Percentiles rank a stretch among this genome's conserved stretches.
Evolutionary conservation across 139 green algal species (phyloP).

Genomic region (Pseudopediastrum boryanum): DNA sequence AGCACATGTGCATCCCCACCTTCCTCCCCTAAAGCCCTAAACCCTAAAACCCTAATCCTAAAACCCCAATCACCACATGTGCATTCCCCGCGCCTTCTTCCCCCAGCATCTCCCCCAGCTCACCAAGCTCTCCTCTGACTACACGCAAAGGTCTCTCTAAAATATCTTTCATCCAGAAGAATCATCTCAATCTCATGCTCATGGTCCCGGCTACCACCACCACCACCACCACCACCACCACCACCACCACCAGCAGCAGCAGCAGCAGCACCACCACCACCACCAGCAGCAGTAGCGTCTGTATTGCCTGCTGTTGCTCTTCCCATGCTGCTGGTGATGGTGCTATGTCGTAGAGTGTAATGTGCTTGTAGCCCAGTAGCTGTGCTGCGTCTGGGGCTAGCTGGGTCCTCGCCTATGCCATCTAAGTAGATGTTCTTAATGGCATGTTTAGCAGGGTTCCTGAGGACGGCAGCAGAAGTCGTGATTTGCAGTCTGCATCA

Average conservation of each 20-base stretch:
- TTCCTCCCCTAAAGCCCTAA: neutral
- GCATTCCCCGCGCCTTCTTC: neutral
- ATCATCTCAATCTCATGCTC: constrained; percentile 61
- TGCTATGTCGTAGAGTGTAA: neutral
- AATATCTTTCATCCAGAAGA: constrained; percentile 72
- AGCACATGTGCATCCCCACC: neutral
- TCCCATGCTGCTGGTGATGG: neutral
- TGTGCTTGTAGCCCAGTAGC: constrained; percentile 48
- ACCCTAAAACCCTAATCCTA: neutral
- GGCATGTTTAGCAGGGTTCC: constrained; percentile 55
- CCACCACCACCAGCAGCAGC: too few species aligned
- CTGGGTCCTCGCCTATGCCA: constrained; percentile 46
- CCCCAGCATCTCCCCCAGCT: neutral
- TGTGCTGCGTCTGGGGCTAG: constrained; percentile 42
- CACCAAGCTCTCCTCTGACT: constrained; percentile 46
- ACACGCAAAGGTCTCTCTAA: constrained; percentile 71
- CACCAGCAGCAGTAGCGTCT: too few species aligned
- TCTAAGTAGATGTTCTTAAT: constrained; percentile 75
- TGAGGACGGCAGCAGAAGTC: neutral
- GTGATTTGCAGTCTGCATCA: neutral
- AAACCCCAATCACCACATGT: neutral
- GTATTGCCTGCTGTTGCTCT: neutral
- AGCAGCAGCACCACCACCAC: too few species aligned
- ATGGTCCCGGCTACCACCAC: neutral
- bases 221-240: too few species aligned